Evolutionary conservation across 306 rosid genomes (phyloP).

Genomic region (Rosa multiflora): DNA sequence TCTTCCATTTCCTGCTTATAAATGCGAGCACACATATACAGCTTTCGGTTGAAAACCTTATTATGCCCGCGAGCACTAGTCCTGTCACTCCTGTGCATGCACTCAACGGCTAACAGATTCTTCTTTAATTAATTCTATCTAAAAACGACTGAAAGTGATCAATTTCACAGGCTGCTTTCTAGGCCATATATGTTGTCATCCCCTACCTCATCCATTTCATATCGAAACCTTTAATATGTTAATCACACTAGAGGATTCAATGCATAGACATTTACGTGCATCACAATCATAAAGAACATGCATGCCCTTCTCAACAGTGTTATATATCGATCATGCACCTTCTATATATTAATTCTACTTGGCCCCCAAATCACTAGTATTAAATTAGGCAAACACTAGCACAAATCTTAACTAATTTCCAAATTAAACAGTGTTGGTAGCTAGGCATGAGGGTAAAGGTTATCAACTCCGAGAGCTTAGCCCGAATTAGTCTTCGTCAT

Average conservation of each 20-base stretch:
- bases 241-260: not conserved
- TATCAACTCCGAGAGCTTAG: not conserved
- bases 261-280: not conserved
- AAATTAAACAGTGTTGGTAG: not conserved
- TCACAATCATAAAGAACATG: not conserved
- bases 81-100: not conserved
- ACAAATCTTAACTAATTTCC: not conserved
- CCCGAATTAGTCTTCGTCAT: not conserved
- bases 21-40: constrained; percentile 7
- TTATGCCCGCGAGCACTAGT: constrained; percentile 4
- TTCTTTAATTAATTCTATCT: not conserved
- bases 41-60: not conserved
- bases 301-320: not conserved
- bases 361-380: not conserved
- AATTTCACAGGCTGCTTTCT: constrained; percentile 8
- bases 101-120: not conserved
- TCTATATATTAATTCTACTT: not conserved
- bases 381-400: not conserved
- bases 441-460: too few relatives aligned
- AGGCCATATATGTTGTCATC: not conserved
- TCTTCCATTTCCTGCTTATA: not conserved
- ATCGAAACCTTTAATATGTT: not conserved
- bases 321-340: not conserved
- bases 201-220: not conserved
- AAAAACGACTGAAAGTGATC: constrained; percentile 1